Percentiles rank a stretch among this genome's conserved stretches.
phyloP scores from a whole-genome alignment of 1,284 basidiomycete species.

The Moesziomyces aphidis region DNA sequence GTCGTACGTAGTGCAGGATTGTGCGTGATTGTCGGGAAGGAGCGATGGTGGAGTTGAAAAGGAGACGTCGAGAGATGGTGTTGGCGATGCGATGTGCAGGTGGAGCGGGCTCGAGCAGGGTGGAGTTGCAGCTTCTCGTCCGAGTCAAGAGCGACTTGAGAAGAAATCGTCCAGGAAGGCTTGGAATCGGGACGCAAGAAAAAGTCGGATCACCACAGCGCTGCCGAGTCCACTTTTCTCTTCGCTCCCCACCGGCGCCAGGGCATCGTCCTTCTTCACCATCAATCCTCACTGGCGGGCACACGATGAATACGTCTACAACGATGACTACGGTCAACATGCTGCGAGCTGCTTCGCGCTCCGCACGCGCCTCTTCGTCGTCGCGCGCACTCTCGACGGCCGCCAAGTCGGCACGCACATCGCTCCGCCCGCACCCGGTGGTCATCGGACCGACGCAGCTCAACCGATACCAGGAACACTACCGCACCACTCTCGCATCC shows the following conservation, averaged over 20 bases:
- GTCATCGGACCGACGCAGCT: constrained; percentile 74
- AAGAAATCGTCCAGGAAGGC: too few species aligned
- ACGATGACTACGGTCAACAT: constrained; percentile 36
- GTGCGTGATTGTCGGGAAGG: neutral
- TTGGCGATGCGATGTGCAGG: constrained; percentile 6
- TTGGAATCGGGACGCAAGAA: too few species aligned
- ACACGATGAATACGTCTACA: constrained; percentile 29
- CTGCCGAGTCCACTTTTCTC: too few species aligned
- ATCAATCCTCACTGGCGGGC: neutral
- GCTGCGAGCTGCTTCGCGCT: constrained; percentile 23
- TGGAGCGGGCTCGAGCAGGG: too few species aligned
- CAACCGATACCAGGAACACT: constrained; percentile 85
- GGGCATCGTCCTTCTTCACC: neutral
- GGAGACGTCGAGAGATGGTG: neutral
- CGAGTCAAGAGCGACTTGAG: too few species aligned
- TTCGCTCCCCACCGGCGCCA: too few species aligned
- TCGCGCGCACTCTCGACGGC: constrained; percentile 16
- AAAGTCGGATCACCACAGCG: too few species aligned
- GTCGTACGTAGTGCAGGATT: too few species aligned
- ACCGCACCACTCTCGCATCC: constrained; percentile 82
- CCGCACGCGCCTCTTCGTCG: constrained; percentile 3
- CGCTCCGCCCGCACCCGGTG: constrained; percentile 49
- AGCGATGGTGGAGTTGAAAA: neutral
- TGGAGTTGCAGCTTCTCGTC: too few species aligned
- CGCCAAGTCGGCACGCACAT: constrained; percentile 41